These are phyloP conservation scores for Talaromyces sp. DNA, from an alignment of 2,329 filamentous ascomycete genomes.

Conservation along the genomic window DNA sequence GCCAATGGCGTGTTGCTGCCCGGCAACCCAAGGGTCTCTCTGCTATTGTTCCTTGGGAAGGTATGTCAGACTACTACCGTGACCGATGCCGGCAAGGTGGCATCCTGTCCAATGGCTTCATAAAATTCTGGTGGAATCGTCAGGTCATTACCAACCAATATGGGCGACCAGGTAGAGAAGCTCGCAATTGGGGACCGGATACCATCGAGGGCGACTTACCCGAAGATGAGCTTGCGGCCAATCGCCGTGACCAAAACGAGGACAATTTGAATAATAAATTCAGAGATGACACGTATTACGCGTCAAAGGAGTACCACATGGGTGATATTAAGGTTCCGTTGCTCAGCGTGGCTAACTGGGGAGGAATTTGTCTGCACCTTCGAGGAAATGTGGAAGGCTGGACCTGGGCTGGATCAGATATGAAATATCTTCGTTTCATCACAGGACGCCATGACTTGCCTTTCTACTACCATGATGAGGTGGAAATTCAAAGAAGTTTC, in stretches of 20 bases:
- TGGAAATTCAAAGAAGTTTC: not conserved
- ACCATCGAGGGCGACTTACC: conserved; percentile 37
- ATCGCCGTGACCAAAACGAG: conserved; percentile 37
- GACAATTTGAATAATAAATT: conserved; percentile 51
- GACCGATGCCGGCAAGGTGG: conserved; percentile 59
- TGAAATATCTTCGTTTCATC: conserved; percentile 67
- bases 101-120: conserved; percentile 56
- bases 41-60: conserved; percentile 52
- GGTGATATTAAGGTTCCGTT: conserved; percentile 63
- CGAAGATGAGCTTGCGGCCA: conserved; percentile 30
- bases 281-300: conserved; percentile 60
- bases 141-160: conserved; percentile 63
- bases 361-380: conserved; percentile 63
- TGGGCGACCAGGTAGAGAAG: conserved; percentile 48
- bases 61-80: conserved; percentile 53
- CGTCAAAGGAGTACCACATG: conserved; percentile 60
- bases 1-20: conserved; percentile 52
- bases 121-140: conserved; percentile 62
- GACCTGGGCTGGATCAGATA: conserved; percentile 56
- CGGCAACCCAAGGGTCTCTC: conserved; percentile 47
- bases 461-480: not conserved
- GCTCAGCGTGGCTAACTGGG: conserved; percentile 66
- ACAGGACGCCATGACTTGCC: conserved; percentile 62
- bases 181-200: conserved; percentile 50
- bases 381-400: conserved; percentile 66